A percentile compares a stretch with the other conserved stretches of the same genome.
phyloP scores from a whole-genome alignment of 2,329 filamentous ascomycete species.

The Xylaria sp. region DNA sequence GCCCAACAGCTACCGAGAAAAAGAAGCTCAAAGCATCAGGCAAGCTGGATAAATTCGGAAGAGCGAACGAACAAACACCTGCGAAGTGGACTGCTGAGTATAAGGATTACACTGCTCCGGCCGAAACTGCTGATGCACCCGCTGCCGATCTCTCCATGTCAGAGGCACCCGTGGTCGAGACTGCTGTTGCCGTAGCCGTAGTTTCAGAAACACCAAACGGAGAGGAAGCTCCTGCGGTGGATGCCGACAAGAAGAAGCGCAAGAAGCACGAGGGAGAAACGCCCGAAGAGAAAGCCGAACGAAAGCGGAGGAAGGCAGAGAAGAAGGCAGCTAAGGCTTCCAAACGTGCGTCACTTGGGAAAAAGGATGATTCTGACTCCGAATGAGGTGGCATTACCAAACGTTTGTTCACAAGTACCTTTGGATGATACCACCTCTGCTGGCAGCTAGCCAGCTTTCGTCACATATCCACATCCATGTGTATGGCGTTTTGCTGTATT shows the following conservation, averaged over 20 bases:
- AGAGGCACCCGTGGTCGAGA: slow-evolving; percentile 55
- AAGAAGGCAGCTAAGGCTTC: slow-evolving; percentile 69
- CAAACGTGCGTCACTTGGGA: slow-evolving; percentile 65
- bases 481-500: slow-evolving; percentile 48
- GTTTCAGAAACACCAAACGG: slow-evolving; percentile 51
- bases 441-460: slow-evolving; percentile 35
- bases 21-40: slow-evolving; percentile 99
- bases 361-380: slow-evolving; percentile 64
- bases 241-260: slow-evolving; percentile 79
- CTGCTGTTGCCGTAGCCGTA: slow-evolving; percentile 52
- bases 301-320: slow-evolving; percentile 69
- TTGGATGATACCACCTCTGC: slow-evolving; percentile 46
- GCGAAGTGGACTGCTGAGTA: slow-evolving; percentile 93
- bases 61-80: slow-evolving; percentile 90
- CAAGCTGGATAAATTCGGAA: slow-evolving; percentile 97
- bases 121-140: slow-evolving; percentile 54
- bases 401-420: slow-evolving; percentile 37
- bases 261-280: slow-evolving; percentile 85
- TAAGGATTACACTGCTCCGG: slow-evolving; percentile 79
- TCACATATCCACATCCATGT: slow-evolving; percentile 38
- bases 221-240: slow-evolving; percentile 58
- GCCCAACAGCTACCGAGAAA: slow-evolving; percentile 93
- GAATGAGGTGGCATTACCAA: slow-evolving; percentile 52
- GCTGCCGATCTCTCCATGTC: slow-evolving; percentile 57
- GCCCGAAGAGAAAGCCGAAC: slow-evolving; percentile 72